Conservation (phyloP, 805 yeast species). For the Cyberlindnera mississippiensis region DNA sequence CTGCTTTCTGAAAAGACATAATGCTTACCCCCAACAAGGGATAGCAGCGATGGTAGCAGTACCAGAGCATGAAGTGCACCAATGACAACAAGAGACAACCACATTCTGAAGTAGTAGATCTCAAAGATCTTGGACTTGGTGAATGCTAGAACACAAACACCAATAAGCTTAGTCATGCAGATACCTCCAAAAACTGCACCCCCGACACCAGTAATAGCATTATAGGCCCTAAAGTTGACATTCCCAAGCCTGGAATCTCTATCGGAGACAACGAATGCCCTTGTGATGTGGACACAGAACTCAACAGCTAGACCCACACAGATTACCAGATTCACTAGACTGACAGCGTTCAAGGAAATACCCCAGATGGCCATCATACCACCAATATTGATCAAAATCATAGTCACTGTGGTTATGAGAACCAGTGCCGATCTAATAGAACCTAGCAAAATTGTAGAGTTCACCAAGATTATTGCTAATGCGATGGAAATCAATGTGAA, state of each 20-base stretch:
- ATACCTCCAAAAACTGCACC: slow-evolving; percentile 90
- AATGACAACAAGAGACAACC: slow-evolving; percentile 73
- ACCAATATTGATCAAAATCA: slow-evolving; percentile 68
- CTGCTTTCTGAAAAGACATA: slow-evolving; percentile 38
- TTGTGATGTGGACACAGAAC: slow-evolving; percentile 82
- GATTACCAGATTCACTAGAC: slow-evolving; percentile 85
- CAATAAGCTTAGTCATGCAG: slow-evolving; percentile 83
- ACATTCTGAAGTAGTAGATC: slow-evolving; percentile 90
- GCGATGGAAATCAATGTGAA: slow-evolving; percentile 52
- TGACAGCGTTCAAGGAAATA: slow-evolving; percentile 81
- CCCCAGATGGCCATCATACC: slow-evolving; percentile 76
- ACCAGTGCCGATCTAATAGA: slow-evolving; percentile 56
- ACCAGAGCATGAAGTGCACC: slow-evolving; percentile 79
- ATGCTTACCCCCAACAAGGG: slow-evolving; percentile 58
- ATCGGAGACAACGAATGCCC: slow-evolving; percentile 54
- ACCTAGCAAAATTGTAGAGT: slow-evolving; percentile 61
- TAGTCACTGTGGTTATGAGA: slow-evolving; percentile 52
- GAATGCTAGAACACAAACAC: slow-evolving; percentile 81
- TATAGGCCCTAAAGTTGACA: slow-evolving; percentile 35
- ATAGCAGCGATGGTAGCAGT: slow-evolving; percentile 71
- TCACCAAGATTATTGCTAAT: slow-evolving; percentile 43
- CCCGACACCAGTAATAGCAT: slow-evolving; percentile 76
- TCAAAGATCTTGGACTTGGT: slow-evolving; percentile 86
- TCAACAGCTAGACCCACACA: slow-evolving; percentile 93
- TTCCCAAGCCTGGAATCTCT: slow-evolving; percentile 31